Conservation (phyloP, 441 rosid genomes). For the Pelargonium myrrhifolium region DNA sequence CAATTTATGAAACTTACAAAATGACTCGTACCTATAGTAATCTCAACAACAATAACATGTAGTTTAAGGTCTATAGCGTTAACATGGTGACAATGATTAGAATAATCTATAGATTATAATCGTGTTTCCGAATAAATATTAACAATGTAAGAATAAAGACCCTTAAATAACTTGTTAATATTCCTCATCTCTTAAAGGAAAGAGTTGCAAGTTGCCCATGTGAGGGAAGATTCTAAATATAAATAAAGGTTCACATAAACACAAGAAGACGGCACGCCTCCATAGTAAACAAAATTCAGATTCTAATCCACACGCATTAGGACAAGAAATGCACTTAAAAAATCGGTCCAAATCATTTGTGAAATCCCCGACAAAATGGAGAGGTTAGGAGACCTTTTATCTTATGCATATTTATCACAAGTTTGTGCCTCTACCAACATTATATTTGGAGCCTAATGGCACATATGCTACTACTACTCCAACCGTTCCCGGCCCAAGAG, state of each 20-base stretch:
- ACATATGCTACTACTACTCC: slow-evolving; percentile 14
- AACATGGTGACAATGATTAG: neutral
- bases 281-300: slow-evolving; percentile 28
- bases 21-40: too few relatives aligned
- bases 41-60: too few relatives aligned
- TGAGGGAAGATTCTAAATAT: slow-evolving; percentile 12
- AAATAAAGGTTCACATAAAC: slow-evolving; percentile 24
- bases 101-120: too few relatives aligned
- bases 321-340: slow-evolving; percentile 24
- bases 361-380: slow-evolving; percentile 13
- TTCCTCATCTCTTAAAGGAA: slow-evolving; percentile 13
- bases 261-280: slow-evolving; percentile 32
- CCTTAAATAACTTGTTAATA: slow-evolving; percentile 8
- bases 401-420: neutral
- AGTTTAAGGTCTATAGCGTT: too few relatives aligned
- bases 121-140: neutral
- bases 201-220: slow-evolving; percentile 21
- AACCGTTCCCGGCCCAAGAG: neutral
- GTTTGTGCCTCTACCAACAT: slow-evolving; percentile 17
- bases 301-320: slow-evolving; percentile 24
- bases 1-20: too few relatives aligned
- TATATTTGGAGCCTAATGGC: slow-evolving; percentile 9
- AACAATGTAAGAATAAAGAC: slow-evolving; percentile 1
- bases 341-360: slow-evolving; percentile 21
- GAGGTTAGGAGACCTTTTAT: slow-evolving; percentile 20